Base-by-base conservation (phyloP, 2,329 filamentous ascomycete species). In the Sporothrix phasma region DNA sequence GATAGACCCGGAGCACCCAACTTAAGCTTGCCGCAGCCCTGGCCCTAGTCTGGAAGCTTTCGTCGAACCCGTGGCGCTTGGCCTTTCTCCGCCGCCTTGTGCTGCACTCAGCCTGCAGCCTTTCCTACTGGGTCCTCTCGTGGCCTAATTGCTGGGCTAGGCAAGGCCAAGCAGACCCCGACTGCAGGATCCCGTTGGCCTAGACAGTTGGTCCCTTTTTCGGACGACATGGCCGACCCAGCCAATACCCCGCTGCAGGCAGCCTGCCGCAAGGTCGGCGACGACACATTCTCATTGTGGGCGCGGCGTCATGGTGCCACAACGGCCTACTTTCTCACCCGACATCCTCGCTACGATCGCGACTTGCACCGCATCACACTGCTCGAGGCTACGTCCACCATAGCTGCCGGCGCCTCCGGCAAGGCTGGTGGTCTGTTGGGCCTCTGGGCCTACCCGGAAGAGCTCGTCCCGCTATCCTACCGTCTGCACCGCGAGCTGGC, bases 261-360 rank as follows among this genome's bases (percentile, higher is more conserved):
- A 56, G 56, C 29, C 19, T 45, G 58, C 56, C 39, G 24, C 39
- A 2, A 10, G 22, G 7, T 13, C 37, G 39, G 24, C 56, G 10
- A n/a, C 29, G 64, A 29, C 66, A 69, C 31, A 68, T 69, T 54
- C 78, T 83, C 68, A 80, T 83, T 64, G 74, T 83, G 65, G 74
- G 93, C 69, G 92, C 69, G 93, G 93, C 70, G 92, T 97, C 68
- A 96, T 97, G 94, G 94, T 71, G 88, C 86, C 74, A 94, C 90
- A 59, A 92, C 90, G 5, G 92, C 93, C 65, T 97, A 97, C 76
- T 97, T 87, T 72, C 80, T 97, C 49, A 94, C 92, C 2, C 87
- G 90, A 68, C 92, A 97, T 74, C 86, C 90, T 31, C 86, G 83
- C 34, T 97, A 89, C 77, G 82, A 94, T 73, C 85, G 87, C 47